Percentiles rank a stretch among this genome's conserved stretches.
phyloP scores from a whole-genome alignment of 139 green algal genomes.

The Picochlorum costavermella region DNA sequence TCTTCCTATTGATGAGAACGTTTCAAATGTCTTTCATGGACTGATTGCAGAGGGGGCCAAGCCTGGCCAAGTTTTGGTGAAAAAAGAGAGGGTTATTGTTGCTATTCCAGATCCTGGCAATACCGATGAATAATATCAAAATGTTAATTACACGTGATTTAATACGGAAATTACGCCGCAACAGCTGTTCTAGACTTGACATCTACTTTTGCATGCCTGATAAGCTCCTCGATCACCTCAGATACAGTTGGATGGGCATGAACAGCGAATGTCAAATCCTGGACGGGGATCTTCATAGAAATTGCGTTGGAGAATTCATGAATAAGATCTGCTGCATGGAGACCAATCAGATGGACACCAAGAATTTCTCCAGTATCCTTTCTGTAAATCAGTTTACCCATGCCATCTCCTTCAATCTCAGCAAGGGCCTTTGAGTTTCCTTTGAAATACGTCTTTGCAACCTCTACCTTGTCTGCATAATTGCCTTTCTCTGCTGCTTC shows the following conservation, averaged over 20 bases:
- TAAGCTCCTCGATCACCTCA: slow-evolving; percentile 67
- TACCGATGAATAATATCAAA: slow-evolving; percentile 4
- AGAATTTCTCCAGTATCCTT: slow-evolving; percentile 96
- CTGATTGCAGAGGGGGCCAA: slow-evolving; percentile 43
- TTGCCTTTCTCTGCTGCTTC: slow-evolving; percentile 81
- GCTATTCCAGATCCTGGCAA: slow-evolving; percentile 24
- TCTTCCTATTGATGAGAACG: background rate
- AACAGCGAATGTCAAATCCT: slow-evolving; percentile 97
- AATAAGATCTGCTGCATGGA: slow-evolving; percentile 98
- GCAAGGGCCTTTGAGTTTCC: slow-evolving; percentile 95
- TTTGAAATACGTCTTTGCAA: slow-evolving; percentile 98
- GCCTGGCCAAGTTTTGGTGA: slow-evolving; percentile 64
- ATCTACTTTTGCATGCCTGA: slow-evolving; percentile 25
- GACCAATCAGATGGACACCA: slow-evolving; percentile 88
- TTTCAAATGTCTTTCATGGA: background rate
- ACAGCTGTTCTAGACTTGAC: slow-evolving; percentile 5
- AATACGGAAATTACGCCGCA: slow-evolving; percentile 30
- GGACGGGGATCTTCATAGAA: slow-evolving; percentile 70
- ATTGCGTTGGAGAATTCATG: slow-evolving; percentile 98
- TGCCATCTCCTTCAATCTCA: slow-evolving; percentile 95
- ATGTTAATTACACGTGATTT: slow-evolving; percentile 21
- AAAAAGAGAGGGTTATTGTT: slow-evolving; percentile 52
- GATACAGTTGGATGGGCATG: slow-evolving; percentile 96
- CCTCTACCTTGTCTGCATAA: slow-evolving; percentile 69
- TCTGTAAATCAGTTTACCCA: slow-evolving; percentile 96